These are phyloP conservation scores for Kluyveromyces aestuarii DNA, from an alignment of 805 yeast genomes.

Conservation along the genomic window DNA sequence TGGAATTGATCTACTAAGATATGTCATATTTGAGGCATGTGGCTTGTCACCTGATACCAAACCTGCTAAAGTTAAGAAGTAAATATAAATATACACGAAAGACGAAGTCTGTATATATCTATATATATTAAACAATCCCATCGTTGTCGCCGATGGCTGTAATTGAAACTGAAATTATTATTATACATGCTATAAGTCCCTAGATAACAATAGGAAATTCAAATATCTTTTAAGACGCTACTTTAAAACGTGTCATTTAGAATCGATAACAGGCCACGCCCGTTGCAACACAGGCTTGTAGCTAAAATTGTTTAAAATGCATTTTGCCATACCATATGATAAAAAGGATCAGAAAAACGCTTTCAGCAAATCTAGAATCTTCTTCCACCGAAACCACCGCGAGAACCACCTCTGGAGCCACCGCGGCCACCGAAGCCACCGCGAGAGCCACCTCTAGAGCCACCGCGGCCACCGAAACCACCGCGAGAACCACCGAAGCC, in stretches of 20 bases:
- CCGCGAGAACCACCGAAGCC: conserved; percentile 38
- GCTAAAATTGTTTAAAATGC: not conserved
- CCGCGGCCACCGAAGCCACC: conserved; percentile 31
- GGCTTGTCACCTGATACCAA: conserved; percentile 28
- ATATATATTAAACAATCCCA: conserved; percentile 5
- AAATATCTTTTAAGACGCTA: not conserved
- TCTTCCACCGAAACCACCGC: conserved; percentile 18
- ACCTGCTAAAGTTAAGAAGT: conserved; percentile 9
- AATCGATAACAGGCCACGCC: not conserved
- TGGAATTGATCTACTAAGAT: conserved; percentile 48
- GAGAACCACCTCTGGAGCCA: conserved; percentile 10
- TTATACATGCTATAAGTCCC: not conserved
- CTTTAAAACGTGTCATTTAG: not conserved
- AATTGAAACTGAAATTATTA: not conserved
- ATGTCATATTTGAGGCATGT: conserved; percentile 44
- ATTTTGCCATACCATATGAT: not conserved
- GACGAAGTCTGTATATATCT: not conserved
- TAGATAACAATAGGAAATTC: not conserved
- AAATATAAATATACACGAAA: not conserved
- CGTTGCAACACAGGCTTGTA: not conserved
- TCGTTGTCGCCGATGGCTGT: conserved; percentile 8
- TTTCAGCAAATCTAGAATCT: conserved; percentile 13
- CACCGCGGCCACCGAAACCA: conserved; percentile 37
- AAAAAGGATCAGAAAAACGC: not conserved
- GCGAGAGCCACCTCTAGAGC: conserved; percentile 33